Evolutionary conservation across 2,329 filamentous ascomycete genomes (phyloP), one percentile per base, ranked within the genome.

Genomic region (Scleromitrula shiraiana): DNA sequence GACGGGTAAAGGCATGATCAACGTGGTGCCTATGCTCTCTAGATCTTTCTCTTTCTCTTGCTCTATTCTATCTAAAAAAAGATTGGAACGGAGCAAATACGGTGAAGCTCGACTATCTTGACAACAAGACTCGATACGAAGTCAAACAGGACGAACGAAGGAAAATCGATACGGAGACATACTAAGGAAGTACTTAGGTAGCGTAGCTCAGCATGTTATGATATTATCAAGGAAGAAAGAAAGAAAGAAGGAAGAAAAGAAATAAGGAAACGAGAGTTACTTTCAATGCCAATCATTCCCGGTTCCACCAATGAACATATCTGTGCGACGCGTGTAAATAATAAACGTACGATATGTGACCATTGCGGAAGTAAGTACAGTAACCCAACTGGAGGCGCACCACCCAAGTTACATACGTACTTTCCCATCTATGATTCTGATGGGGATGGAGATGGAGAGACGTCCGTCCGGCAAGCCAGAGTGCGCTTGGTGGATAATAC

Each of bases 341-440:
- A 47, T 41, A 47, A 47, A 47, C 37, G 27, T 47, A 47, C 44
- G 44, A 47, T 41, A 35, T 35, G 37, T 41, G 44, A 35, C 37
- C 12, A 17, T 47, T 32, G 20, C 29, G 44, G 44, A 46, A 24
- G 35, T 23, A 47, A n/a, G n/a, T n/a, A n/a, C n/a, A n/a, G n/a
- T n/a, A n/a, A n/a, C n/a, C n/a, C n/a, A n/a, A n/a, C n/a, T n/a
- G n/a, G n/a, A n/a, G n/a, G n/a, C n/a, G n/a, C n/a, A n/a, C n/a
- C n/a, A n/a, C n/a, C n/a, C n/a, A n/a, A n/a, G n/a, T n/a, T n/a
- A n/a, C n/a, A n/a, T n/a, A n/a, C n/a, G n/a, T n/a, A n/a, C n/a
- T n/a, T n/a, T n/a, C n/a, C n/a, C n/a, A n/a, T n/a, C n/a, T n/a
- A n/a, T n/a, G n/a, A n/a, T n/a, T n/a, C n/a, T n/a, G n/a, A n/a